Conservation (phyloP, 2,329 filamentous ascomycete species). For the Aaosphaeria arxii region DNA sequence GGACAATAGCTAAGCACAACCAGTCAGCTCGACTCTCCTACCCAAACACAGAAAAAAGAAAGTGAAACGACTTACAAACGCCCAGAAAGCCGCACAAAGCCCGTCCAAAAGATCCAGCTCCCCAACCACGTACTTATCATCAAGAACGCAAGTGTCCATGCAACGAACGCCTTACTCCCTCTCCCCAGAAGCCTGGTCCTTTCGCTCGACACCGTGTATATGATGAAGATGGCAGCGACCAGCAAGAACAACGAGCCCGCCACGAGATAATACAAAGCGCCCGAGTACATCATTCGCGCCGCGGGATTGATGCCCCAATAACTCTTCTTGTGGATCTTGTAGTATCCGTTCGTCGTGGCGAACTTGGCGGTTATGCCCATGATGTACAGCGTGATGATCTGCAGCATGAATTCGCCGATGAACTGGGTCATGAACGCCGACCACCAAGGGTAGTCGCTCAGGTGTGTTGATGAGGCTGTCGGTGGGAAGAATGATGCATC, state of each 20-base stretch:
- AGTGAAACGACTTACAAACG: conserved; percentile 3
- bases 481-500: not conserved
- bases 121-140: conserved; percentile 7
- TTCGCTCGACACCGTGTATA: conserved; percentile 1
- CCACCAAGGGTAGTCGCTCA: conserved; percentile 8
- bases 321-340: conserved; percentile 1
- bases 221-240: conserved; percentile 4
- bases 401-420: conserved; percentile 8
- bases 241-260: conserved; percentile 6
- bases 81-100: conserved; percentile 7
- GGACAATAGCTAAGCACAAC: conserved; percentile 5
- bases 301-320: conserved; percentile 3
- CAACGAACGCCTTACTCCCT: conserved; percentile 1
- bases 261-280: conserved; percentile 6
- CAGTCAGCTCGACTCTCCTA: not conserved
- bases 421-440: conserved; percentile 9
- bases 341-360: conserved; percentile 5
- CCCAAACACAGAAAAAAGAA: not conserved
- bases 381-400: conserved; percentile 6
- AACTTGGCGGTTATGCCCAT: conserved; percentile 10
- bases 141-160: not conserved
- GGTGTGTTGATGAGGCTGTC: not conserved
- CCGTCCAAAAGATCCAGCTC: conserved; percentile 9
- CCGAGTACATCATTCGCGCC: conserved; percentile 6
- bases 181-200: conserved; percentile 2